Conservation (phyloP, 106 monocot genomes). For the Dioscorea alata region DNA sequence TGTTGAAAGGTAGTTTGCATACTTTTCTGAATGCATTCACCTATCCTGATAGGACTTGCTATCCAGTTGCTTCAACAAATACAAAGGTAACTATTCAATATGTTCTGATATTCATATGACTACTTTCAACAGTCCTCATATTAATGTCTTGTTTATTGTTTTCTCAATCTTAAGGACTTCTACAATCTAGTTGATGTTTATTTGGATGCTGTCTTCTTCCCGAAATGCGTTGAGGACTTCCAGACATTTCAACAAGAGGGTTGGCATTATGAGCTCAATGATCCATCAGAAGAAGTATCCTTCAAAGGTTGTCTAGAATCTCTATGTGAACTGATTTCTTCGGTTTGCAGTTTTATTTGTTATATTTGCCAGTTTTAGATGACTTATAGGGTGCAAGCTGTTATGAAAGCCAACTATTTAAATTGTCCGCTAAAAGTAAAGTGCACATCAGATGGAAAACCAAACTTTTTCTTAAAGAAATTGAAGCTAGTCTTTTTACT, state of each 20-base stretch:
- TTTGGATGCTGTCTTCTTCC: slow-evolving; percentile 96
- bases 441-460: no score
- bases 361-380: not conserved
- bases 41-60: slow-evolving; percentile 98
- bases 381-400: no score
- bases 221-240: slow-evolving; percentile 88
- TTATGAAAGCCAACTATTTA: no score
- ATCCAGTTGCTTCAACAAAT: slow-evolving; percentile 99
- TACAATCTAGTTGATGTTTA: slow-evolving; percentile 99
- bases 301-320: slow-evolving; percentile 62
- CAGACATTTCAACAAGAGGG: slow-evolving; percentile 99
- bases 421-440: no score
- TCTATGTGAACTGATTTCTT: not conserved
- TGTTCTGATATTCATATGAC: not conserved
- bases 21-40: slow-evolving; percentile 99
- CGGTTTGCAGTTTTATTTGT: not conserved
- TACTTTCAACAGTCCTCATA: not conserved
- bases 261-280: slow-evolving; percentile 98
- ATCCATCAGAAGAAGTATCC: slow-evolving; percentile 84
- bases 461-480: no score
- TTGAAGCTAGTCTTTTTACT: no score
- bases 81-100: slow-evolving; percentile 44
- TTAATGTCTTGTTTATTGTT: not conserved
- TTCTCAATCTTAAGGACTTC: slow-evolving; percentile 67
- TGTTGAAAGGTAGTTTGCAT: slow-evolving; percentile 89